Base-by-base conservation (phyloP, 129 eudicot genomes). In the Apium graveolens region DNA sequence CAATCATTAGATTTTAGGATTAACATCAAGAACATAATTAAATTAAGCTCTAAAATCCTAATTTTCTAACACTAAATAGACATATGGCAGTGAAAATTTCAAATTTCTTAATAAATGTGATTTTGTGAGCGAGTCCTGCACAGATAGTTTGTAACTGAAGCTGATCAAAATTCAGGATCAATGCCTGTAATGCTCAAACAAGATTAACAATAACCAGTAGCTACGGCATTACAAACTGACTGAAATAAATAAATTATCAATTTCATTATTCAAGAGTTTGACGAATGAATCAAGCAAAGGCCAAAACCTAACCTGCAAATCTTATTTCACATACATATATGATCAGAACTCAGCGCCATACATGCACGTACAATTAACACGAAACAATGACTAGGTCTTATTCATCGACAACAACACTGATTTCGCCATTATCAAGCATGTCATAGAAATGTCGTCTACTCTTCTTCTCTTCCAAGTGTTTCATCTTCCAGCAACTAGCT, bases 341-440 rank as follows among this genome's bases (percentile, higher is more conserved):
- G 68, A 60, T 24, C 68, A 9, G 32, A 12, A 55, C n/a, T 55
- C 12, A 55, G 65, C 12, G 24, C 13, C 68, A 60, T 60, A 60
- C 68, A 60, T 60, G 68, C 32, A 60, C 16, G 48, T 44, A 1
- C 32, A 60, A 60, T n/a, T 26, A 60, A n/a, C 66, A 57, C 11
- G 29, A 7, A 57, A 10, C 11, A 10, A 11, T 10, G 11, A 57
- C 32, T 21, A 60, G 72, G 10, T 66, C n/a, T 66, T 3, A 66
- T 31, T 66, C 39, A 1, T 66, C 72, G 39, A 66, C 48, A 48
- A 70, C 76, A 5, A 79, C 46, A 31, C 35, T n/a, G 69, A 70
- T 31, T 24, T 70, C 76, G 70, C 76, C 81, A 11, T 38, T 69
- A 43, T 79, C 81, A 12, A 79, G 81, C 81, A 70, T 53, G 32